These are phyloP conservation scores for Pseudevernia furfuracea DNA, from an alignment of 495 filamentous ascomycete species.

Conservation along the genomic window DNA sequence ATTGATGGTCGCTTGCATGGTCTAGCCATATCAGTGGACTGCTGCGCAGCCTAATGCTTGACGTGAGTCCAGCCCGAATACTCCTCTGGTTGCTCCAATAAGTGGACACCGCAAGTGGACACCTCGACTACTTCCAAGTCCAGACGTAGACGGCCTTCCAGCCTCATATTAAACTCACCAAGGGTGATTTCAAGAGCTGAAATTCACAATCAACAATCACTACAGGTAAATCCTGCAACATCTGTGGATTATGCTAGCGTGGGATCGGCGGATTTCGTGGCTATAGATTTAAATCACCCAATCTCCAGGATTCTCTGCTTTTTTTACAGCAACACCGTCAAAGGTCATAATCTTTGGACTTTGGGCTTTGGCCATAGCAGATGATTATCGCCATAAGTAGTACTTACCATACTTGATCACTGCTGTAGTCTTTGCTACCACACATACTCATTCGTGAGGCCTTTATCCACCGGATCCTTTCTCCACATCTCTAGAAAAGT, in stretches of 20 bases:
- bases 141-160: not conserved
- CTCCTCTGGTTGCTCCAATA: not conserved
- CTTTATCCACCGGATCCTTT: too few relatives aligned
- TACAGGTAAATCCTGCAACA: not conserved
- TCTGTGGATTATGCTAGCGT: not conserved
- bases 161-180: not conserved
- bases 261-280: not conserved
- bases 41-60: not conserved
- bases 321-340: not conserved
- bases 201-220: not conserved
- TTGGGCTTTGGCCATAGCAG: not conserved
- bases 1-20: not conserved
- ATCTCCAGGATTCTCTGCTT: conserved; percentile 5
- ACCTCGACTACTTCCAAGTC: not conserved
- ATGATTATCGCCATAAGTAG: not conserved
- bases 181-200: not conserved
- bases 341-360: not conserved
- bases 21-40: not conserved
- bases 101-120: not conserved
- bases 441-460: too few relatives aligned
- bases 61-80: not conserved
- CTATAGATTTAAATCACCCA: not conserved
- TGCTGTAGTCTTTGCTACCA: too few relatives aligned
- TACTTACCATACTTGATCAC: too few relatives aligned
- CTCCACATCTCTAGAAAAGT: too few relatives aligned